Evolutionary conservation across 129 eudicot genomes (phyloP).

Genomic region (Chrysanthemum makinoi): DNA sequence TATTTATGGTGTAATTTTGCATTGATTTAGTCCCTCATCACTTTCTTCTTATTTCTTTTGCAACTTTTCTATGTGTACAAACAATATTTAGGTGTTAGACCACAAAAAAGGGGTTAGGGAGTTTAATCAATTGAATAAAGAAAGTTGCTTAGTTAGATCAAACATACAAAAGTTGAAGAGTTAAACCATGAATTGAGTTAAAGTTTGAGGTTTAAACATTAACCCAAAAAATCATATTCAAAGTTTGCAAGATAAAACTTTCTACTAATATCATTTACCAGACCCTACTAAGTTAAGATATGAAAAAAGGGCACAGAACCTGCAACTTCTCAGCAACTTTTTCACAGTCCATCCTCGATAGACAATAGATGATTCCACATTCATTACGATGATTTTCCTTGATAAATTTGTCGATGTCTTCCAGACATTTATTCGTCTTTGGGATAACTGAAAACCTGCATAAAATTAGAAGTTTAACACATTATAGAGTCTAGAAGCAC

Average conservation of each 20-base stretch:
- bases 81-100: too few species aligned
- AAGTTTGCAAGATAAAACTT: conserved; percentile 5
- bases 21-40: too few species aligned
- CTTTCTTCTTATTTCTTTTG: too few species aligned
- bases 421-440: conserved; percentile 93
- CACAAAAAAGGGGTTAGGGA: too few species aligned
- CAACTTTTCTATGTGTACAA: too few species aligned
- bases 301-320: conserved; percentile 38
- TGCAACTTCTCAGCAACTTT: conserved; percentile 91
- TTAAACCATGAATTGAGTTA: too few species aligned
- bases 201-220: too few species aligned
- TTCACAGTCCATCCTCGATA: conserved; percentile 98
- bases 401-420: conserved; percentile 85
- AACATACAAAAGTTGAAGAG: too few species aligned
- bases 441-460: conserved; percentile 80
- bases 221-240: not conserved
- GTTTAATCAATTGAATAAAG: too few species aligned
- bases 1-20: too few species aligned
- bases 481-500: conserved; percentile 8
- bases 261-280: conserved; percentile 2
- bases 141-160: too few species aligned
- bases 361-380: conserved; percentile 93
- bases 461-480: conserved; percentile 17
- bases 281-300: not conserved
- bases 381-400: conserved; percentile 66